These are phyloP conservation scores for Fusarium fracticaudum DNA, from an alignment of 2,329 filamentous ascomycete species.

Conservation along the genomic window DNA sequence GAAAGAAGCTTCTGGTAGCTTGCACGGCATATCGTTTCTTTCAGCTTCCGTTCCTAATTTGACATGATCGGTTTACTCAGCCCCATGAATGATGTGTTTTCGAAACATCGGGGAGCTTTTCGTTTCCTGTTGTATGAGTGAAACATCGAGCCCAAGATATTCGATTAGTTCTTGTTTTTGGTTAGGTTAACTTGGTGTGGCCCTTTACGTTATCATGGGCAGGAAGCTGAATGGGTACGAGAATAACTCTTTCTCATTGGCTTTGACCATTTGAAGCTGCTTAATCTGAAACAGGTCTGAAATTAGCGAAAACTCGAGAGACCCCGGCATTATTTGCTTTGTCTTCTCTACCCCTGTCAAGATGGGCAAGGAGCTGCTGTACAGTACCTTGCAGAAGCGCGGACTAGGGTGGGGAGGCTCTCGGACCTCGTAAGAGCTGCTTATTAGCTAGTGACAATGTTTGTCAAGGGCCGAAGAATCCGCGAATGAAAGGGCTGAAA, in stretches of 20 bases:
- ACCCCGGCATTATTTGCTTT: neutral
- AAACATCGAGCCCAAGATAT: constrained; percentile 5
- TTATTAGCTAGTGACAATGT: neutral
- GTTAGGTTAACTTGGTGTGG: neutral
- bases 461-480: constrained; percentile 1
- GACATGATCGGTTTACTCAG: constrained; percentile 12
- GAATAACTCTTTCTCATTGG: constrained; percentile 15
- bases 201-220: constrained; percentile 6
- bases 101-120: neutral
- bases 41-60: constrained; percentile 6
- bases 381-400: constrained; percentile 30
- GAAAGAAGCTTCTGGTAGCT: neutral
- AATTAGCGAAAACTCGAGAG: constrained; percentile 16
- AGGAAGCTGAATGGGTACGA: neutral
- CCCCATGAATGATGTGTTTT: neutral
- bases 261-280: constrained; percentile 3
- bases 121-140: constrained; percentile 10
- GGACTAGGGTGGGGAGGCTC: constrained; percentile 5
- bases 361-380: constrained; percentile 23
- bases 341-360: constrained; percentile 13
- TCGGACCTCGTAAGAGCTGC: neutral
- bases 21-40: neutral
- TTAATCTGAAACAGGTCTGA: constrained; percentile 33
- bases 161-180: neutral
- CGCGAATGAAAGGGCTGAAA: neutral